phyloP scores from a whole-genome alignment of 2,329 filamentous ascomycete species.

The Ophiocordyceps camponoti-rufipedis region DNA sequence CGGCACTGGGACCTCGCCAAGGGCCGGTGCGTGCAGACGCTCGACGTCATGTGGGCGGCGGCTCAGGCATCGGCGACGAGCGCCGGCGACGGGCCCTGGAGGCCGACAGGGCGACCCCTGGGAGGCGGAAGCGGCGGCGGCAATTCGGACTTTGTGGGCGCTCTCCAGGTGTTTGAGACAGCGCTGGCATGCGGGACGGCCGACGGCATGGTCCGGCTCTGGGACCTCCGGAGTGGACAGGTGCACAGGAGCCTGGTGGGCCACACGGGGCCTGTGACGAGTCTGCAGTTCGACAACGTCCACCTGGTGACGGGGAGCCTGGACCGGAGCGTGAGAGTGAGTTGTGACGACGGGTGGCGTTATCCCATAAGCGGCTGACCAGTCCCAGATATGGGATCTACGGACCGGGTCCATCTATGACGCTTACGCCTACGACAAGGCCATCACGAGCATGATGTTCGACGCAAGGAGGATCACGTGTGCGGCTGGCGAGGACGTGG shows the following conservation, averaged over 20 bases:
- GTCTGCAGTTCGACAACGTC: conserved; percentile 88
- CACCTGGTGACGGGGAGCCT: conserved; percentile 85
- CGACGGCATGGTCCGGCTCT: conserved; percentile 89
- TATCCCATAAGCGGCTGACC: background rate
- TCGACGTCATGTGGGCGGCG: conserved; percentile 96
- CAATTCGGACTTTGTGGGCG: conserved; percentile 67
- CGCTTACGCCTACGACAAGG: conserved; percentile 85
- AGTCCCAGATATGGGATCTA: conserved; percentile 81
- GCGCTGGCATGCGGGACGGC: conserved; percentile 92
- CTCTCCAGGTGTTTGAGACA: conserved; percentile 88
- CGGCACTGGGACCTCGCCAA: conserved; percentile 96
- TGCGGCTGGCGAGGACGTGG: conserved; percentile 79
- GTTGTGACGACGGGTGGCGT: conserved; percentile 13
- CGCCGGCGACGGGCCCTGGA: conserved; percentile 48
- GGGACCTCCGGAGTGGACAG: conserved; percentile 91
- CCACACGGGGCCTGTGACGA: conserved; percentile 86
- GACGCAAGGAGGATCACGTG: conserved; percentile 76
- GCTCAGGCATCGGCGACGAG: conserved; percentile 64
- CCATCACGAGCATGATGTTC: conserved; percentile 95
- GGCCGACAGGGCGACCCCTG: conserved; percentile 44
- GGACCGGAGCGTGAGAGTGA: conserved; percentile 84
- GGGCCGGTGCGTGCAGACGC: conserved; percentile 90
- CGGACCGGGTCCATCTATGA: conserved; percentile 90
- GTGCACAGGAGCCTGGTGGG: conserved; percentile 93
- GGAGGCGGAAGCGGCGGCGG: conserved; percentile 38